A percentile compares a stretch with the other conserved stretches of the same genome.
Conservation (phyloP, 495 filamentous ascomycete genomes). For the Astrothelium macrocarpum region DNA sequence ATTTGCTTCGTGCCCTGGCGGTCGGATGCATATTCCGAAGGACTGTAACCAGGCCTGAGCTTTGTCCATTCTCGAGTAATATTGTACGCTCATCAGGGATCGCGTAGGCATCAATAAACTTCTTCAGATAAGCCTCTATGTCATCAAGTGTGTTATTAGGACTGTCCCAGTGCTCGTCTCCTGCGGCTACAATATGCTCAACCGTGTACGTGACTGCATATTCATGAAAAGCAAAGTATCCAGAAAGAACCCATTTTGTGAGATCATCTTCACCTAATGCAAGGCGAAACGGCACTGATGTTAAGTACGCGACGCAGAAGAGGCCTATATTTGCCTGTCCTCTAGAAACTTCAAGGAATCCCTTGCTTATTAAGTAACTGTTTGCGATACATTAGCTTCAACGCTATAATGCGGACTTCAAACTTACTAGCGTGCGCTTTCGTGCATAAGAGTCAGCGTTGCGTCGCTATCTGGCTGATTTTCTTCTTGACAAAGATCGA, state of each 20-base stretch:
- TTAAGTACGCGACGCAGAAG: background rate
- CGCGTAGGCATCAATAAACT: background rate
- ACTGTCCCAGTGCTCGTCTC: background rate
- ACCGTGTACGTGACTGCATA: background rate
- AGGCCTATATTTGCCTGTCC: background rate
- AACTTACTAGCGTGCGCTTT: background rate
- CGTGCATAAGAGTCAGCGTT: background rate
- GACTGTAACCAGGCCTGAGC: background rate
- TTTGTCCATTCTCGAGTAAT: background rate
- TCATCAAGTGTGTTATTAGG: background rate
- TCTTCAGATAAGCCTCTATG: background rate
- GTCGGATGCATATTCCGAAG: background rate
- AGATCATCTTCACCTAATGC: background rate
- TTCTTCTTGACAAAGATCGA: background rate
- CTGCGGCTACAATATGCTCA: background rate
- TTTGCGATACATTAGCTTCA: background rate
- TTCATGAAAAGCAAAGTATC: background rate
- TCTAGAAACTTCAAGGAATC: background rate
- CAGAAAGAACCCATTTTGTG: background rate
- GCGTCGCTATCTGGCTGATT: constrained; percentile 1
- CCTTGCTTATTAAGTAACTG: background rate
- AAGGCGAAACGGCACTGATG: background rate
- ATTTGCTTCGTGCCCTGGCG: background rate
- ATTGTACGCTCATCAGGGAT: background rate
- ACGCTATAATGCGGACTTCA: background rate